Base-by-base conservation (phyloP, 1,139 yeast genomes). In the Nakaseomyces bracarensis region DNA sequence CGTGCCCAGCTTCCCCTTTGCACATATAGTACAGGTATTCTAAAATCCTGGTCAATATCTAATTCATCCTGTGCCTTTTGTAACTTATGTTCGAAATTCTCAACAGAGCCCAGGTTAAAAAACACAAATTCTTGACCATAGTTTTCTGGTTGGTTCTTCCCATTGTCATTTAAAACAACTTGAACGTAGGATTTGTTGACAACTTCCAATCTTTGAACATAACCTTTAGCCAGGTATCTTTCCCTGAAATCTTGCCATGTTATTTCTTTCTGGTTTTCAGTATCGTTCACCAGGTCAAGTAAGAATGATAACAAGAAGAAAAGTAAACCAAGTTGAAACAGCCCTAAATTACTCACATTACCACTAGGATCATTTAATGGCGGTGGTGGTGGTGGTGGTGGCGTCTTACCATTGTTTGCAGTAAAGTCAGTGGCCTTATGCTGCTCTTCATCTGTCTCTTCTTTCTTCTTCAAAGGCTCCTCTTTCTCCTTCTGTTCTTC, bases 51-150 rank as follows among this genome's bases (percentile, higher is more conserved):
- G 3, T 80, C 78, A 42, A 80, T 75, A 3, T 71, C 70, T 52
- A 77, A 65, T 46, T 77, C 76, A 43, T 78, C 78, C 58, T 82
- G 87, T 3, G 77, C 74, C 31, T 67, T 64, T 47, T 72, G 71
- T 64, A 82, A 65, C 53, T 79, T 82, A 46, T 75, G 82, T 60
- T 82, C 93, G 59, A 82, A 82, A 42, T 71, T 72, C 42, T 79
- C 83, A 14, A 82, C 74, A 0, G 89, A 79, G 3, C 91, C 91
- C 55, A 82, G 79, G 6, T 81, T 77, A 64, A 82, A 79, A 38
- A 69, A 69, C 39, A 75, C 79, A 22, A 70, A 73, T 10, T 71
- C 65, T 39, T 58, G 63, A 53, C 46, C 75, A 63, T 49, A 66
- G 66, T 53, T 67, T 65, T 48, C 71, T 57, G 51, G 64, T 57